Base-by-base conservation (phyloP, 768 basidiomycete genomes). In the Boletellus emodensis region DNA sequence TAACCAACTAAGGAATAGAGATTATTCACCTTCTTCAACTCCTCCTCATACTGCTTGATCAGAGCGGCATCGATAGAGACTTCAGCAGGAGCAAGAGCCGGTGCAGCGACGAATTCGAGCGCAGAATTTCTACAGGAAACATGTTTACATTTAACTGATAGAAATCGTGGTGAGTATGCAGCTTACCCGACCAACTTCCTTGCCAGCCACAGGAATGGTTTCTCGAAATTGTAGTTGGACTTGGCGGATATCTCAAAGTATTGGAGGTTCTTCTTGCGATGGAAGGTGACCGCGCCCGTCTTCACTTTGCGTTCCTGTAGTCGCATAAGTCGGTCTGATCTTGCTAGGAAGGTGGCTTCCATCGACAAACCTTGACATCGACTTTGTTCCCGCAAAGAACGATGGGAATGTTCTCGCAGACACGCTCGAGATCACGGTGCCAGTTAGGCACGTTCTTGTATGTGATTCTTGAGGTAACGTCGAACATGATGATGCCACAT, bases 401-500 rank as follows among this genome's bases (percentile, higher is more conserved):
- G 66, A 98, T 96, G 55, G 96, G 96, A 66, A 99, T 99, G 78
- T 93, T 96, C 78, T 99, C 96, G 75, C 96, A 99, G 49, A 99
- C 96, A 56, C 96, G 92, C 78, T 98, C 96, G 62, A 94, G 88
- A 72, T 99, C 96, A 67, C 96, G 90, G 80, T 98, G 95, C 96
- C 96, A 99, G 81, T 98, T 99, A 61, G 96, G 96, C 32, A 99
- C 96, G 71, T 97, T 98, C 81, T 98, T 98, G 80, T 99, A 99
- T 49, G 96, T 99, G 83, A 98, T 99, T 65, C 96, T 86, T 48
- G 96, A 96, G 52, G 96, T 98, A 57, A 98, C 95, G 64, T 93
- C 96, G 77, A 98, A 98, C 96, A 99, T 98, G 84, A 99, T 98
- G 79, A 99, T 98, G 62, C 96, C 96, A 67, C 94, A 98, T 73